A percentile compares a stretch with the other conserved stretches of the same genome.
These are phyloP conservation scores for Colletotrichum sp. DNA, from an alignment of 2,329 filamentous ascomycete genomes.

Conservation along the genomic window DNA sequence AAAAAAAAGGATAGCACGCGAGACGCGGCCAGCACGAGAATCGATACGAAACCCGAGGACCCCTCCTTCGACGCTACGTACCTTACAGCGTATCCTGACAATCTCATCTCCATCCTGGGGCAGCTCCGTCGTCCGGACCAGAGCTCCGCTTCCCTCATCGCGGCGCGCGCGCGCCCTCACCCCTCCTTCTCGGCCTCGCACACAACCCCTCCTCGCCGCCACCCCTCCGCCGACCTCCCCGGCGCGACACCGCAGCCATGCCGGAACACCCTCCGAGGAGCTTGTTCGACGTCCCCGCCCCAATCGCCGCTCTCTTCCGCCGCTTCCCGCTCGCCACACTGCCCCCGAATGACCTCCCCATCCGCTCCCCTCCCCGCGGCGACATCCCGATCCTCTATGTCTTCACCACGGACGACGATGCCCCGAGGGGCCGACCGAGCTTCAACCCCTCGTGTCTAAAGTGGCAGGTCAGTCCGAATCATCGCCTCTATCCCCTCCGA, in stretches of 20 bases:
- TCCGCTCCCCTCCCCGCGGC: slow-evolving; percentile 53
- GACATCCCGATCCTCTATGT: slow-evolving; percentile 70
- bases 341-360: slow-evolving; percentile 75
- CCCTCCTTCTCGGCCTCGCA: background rate
- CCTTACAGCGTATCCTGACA: background rate
- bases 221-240: background rate
- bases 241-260: slow-evolving; percentile 16
- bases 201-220: background rate
- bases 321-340: slow-evolving; percentile 81
- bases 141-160: background rate
- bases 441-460: slow-evolving; percentile 94
- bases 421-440: slow-evolving; percentile 67
- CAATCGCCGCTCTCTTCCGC: slow-evolving; percentile 85
- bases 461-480: slow-evolving; percentile 78
- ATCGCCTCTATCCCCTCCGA: background rate
- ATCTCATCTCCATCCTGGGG: background rate
- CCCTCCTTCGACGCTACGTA: background rate
- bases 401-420: slow-evolving; percentile 73
- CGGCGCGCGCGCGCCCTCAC: background rate
- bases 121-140: background rate
- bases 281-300: slow-evolving; percentile 69
- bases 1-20: background rate
- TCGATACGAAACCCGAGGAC: background rate
- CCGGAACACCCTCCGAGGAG: slow-evolving; percentile 25
- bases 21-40: background rate